Conservation (phyloP, 1,139 yeast genomes). For the Magnusiomyces clavatus region DNA sequence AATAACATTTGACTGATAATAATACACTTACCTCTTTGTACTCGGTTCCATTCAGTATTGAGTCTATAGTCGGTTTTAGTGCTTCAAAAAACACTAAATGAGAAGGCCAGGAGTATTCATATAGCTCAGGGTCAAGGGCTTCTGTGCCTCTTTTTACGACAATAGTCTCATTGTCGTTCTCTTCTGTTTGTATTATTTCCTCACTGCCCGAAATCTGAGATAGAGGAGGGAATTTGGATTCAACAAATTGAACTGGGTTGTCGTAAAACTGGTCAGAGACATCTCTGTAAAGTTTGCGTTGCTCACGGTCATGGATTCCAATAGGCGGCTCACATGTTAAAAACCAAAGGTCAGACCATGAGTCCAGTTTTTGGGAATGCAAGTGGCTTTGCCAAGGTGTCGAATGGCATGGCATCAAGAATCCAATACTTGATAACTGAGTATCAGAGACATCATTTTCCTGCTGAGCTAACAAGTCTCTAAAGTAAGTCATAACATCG, state of each 20-base stretch:
- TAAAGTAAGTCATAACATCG: constrained; percentile 50
- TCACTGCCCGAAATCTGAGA: constrained; percentile 18
- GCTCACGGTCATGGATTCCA: constrained; percentile 19
- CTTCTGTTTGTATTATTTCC: background rate
- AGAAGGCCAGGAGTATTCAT: constrained; percentile 55
- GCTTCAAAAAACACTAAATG: constrained; percentile 68
- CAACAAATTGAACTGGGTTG: constrained; percentile 50
- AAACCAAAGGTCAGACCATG: constrained; percentile 51
- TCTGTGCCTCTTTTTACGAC: background rate
- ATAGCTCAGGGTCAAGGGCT: constrained; percentile 12
- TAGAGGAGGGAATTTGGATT: constrained; percentile 34
- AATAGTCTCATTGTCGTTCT: background rate
- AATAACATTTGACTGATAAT: background rate
- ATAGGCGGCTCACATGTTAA: constrained; percentile 92
- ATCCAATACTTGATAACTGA: constrained; percentile 50
- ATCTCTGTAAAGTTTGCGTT: constrained; percentile 52
- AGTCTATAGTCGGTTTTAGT: constrained; percentile 40
- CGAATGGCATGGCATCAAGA: constrained; percentile 92
- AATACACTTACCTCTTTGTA: constrained; percentile 41
- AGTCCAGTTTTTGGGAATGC: constrained; percentile 43
- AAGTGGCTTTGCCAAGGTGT: constrained; percentile 91
- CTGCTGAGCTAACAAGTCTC: constrained; percentile 20
- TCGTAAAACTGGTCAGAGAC: constrained; percentile 81
- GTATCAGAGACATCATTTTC: background rate
- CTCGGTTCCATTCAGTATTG: constrained; percentile 35